Conservation (phyloP, 257 asterid genomes). For the Thymus mandschuricus region DNA sequence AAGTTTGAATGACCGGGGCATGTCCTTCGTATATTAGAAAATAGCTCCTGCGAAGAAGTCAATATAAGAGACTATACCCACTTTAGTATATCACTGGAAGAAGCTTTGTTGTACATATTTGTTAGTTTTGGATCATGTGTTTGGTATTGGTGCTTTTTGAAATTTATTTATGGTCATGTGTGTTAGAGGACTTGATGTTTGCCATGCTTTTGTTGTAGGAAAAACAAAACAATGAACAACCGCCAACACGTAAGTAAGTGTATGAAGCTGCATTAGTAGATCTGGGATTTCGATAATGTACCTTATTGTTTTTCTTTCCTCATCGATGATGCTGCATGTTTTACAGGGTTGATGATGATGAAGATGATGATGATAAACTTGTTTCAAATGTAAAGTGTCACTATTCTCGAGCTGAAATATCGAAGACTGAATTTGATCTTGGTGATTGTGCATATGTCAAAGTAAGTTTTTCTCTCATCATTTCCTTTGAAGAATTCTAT, state of each 20-base stretch:
- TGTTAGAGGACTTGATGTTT: slow-evolving; percentile 1
- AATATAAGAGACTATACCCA: not conserved
- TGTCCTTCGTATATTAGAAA: not conserved
- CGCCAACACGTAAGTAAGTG: slow-evolving; percentile 39
- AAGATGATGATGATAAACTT: slow-evolving; percentile 41
- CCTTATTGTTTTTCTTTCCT: slow-evolving; percentile 3
- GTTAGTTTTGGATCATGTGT: not conserved
- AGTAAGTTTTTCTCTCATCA: slow-evolving; percentile 35
- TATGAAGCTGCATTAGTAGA: slow-evolving; percentile 11
- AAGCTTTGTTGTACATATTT: not conserved
- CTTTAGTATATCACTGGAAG: not conserved
- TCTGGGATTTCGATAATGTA: slow-evolving; percentile 13
- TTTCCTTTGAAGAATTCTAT: not conserved
- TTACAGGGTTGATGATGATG: slow-evolving; percentile 30
- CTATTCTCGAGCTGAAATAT: slow-evolving; percentile 48
- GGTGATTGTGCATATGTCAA: slow-evolving; percentile 56
- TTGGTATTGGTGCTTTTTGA: not conserved
- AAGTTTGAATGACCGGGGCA: not conserved
- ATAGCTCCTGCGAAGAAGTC: not conserved
- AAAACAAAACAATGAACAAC: slow-evolving; percentile 26
- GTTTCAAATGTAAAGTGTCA: slow-evolving; percentile 49
- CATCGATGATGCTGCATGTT: slow-evolving; percentile 26
- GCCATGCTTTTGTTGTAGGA: slow-evolving; percentile 36
- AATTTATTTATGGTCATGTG: not conserved
- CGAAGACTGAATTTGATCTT: slow-evolving; percentile 39